Conservation (phyloP, 352 stramenopile species). For the Globisporangium radiosum region DNA sequence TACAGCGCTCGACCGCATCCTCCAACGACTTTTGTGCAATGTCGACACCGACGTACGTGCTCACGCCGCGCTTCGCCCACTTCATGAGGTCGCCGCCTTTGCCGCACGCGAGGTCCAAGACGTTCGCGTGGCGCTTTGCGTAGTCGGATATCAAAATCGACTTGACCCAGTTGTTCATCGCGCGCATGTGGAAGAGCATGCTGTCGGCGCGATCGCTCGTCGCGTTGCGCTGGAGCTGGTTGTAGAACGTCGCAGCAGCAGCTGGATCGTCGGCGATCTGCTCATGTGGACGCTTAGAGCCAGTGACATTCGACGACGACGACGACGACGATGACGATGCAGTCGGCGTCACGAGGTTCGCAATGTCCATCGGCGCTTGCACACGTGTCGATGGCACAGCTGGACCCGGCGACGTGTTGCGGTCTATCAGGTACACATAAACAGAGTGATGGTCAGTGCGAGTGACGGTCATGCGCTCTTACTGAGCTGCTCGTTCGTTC, state of each 20-base stretch:
- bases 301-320: conserved; percentile 2
- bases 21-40: conserved; percentile 96
- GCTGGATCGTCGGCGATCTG: conserved; percentile 49
- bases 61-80: conserved; percentile 89
- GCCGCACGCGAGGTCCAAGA: conserved; percentile 97
- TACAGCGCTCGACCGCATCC: conserved; percentile 87
- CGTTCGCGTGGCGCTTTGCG: conserved; percentile 70
- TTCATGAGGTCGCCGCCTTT: conserved; percentile 98
- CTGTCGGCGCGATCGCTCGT: conserved; percentile 80
- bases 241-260: conserved; percentile 78
- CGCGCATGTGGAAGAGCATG: conserved; percentile 95
- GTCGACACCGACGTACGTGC: conserved; percentile 96
- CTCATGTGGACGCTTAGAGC: conserved; percentile 47
- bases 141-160: conserved; percentile 92
- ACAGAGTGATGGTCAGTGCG: no score
- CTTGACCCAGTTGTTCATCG: conserved; percentile 99
- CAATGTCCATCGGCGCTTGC: conserved; percentile 43
- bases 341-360: conserved; percentile 39
- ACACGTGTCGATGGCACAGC: conserved; percentile 1
- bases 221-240: conserved; percentile 68
- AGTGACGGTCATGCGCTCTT: no score
- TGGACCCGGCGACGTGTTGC: conserved; percentile 15
- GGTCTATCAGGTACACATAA: background rate
- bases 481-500: no score
- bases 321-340: conserved; percentile 8